These are phyloP conservation scores for Peronospora belbahrii DNA, from an alignment of 352 stramenopile genomes.

Conservation along the genomic window DNA sequence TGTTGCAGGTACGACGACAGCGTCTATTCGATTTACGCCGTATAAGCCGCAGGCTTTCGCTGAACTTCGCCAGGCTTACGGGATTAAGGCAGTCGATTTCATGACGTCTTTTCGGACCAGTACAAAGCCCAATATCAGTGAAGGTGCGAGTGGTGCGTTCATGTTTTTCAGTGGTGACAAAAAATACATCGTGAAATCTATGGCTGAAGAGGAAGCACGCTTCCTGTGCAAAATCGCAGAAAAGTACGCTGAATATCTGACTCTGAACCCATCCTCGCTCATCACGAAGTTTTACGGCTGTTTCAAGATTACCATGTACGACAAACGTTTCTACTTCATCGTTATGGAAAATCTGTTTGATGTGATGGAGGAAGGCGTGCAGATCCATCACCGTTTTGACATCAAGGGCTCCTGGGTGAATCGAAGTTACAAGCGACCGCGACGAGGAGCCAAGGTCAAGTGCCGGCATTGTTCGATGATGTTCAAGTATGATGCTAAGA, in stretches of 20 bases:
- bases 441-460: slow-evolving; percentile 67
- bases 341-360: slow-evolving; percentile 91
- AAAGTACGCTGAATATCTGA: slow-evolving; percentile 82
- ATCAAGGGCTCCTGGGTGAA: slow-evolving; percentile 91
- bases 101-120: slow-evolving; percentile 68
- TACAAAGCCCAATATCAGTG: slow-evolving; percentile 84
- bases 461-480: slow-evolving; percentile 83
- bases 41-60: slow-evolving; percentile 71
- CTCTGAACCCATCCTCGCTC: slow-evolving; percentile 57
- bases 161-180: slow-evolving; percentile 89
- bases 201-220: slow-evolving; percentile 69
- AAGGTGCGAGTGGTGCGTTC: slow-evolving; percentile 87
- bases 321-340: slow-evolving; percentile 88
- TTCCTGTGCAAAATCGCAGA: slow-evolving; percentile 82
- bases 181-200: slow-evolving; percentile 88
- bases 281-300: slow-evolving; percentile 88
- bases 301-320: slow-evolving; percentile 87
- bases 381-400: slow-evolving; percentile 85
- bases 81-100: slow-evolving; percentile 62
- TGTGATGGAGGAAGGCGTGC: slow-evolving; percentile 45
- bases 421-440: slow-evolving; percentile 71
- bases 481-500: slow-evolving; percentile 72
- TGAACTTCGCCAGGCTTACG: slow-evolving; percentile 58
- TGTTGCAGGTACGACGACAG: slow-evolving; percentile 8
- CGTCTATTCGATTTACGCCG: slow-evolving; percentile 62